Evolutionary conservation across 2,329 filamentous ascomycete species (phyloP).

Genomic region (Truncatella angustata): DNA sequence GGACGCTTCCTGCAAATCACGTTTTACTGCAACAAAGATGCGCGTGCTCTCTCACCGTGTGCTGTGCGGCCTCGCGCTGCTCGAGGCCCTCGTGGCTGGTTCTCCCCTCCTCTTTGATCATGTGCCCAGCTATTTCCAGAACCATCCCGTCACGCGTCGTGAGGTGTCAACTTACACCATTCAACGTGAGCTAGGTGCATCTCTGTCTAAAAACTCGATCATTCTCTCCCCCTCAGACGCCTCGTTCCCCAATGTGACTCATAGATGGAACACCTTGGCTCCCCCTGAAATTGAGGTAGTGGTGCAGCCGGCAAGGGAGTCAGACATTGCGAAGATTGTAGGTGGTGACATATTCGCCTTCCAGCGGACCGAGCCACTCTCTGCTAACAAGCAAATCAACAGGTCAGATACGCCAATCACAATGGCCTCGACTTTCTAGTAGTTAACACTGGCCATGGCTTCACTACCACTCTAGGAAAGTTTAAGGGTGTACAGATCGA

Average conservation of each 20-base stretch:
- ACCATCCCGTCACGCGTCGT: slow-evolving; percentile 4
- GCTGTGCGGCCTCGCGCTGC: neutral
- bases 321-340: slow-evolving; percentile 14
- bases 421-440: slow-evolving; percentile 21
- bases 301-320: slow-evolving; percentile 9
- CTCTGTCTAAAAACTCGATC: neutral
- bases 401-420: slow-evolving; percentile 22
- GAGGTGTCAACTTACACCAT: neutral
- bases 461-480: slow-evolving; percentile 10
- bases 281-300: slow-evolving; percentile 10
- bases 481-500: slow-evolving; percentile 24
- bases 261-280: slow-evolving; percentile 5
- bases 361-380: too few species aligned
- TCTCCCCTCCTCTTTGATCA: too few species aligned
- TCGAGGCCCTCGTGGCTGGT: neutral
- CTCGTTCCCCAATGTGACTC: slow-evolving; percentile 4
- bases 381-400: neutral
- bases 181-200: neutral
- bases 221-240: neutral
- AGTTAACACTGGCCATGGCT: slow-evolving; percentile 20
- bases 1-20: too few species aligned
- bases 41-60: too few species aligned
- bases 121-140: slow-evolving; percentile 6
- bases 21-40: too few species aligned
- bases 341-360: neutral